A percentile compares a stretch with the other conserved stretches of the same genome.
Conservation (phyloP, 345 rosid genomes). For the Raphanus sativus region DNA sequence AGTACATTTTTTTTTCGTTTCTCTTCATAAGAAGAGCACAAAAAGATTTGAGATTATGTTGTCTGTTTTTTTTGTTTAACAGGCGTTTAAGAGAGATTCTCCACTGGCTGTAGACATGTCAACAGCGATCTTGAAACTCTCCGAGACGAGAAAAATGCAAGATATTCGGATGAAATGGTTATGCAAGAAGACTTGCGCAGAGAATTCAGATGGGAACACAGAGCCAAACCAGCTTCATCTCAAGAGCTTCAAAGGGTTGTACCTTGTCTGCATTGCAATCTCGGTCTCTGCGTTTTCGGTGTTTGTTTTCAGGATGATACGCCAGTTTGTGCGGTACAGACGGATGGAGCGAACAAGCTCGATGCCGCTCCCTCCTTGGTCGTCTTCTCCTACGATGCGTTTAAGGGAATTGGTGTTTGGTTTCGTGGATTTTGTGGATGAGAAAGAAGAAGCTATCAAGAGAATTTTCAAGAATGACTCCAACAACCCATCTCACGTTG, state of each 20-base stretch:
- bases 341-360: slow-evolving; percentile 37
- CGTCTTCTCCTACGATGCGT: slow-evolving; percentile 22
- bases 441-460: slow-evolving; percentile 85
- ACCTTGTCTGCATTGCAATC: slow-evolving; percentile 54
- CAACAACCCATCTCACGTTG: slow-evolving; percentile 30
- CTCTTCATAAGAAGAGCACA: not conserved
- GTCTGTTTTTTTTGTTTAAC: not conserved
- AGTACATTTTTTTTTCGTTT: slow-evolving; percentile 39
- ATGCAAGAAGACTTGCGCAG: slow-evolving; percentile 53
- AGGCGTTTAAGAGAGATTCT: slow-evolving; percentile 83
- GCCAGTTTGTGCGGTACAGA: slow-evolving; percentile 58
- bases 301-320: slow-evolving; percentile 50
- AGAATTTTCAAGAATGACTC: slow-evolving; percentile 49
- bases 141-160: slow-evolving; percentile 69
- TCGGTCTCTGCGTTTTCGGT: slow-evolving; percentile 48
- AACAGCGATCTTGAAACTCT: slow-evolving; percentile 76
- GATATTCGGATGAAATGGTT: slow-evolving; percentile 64
- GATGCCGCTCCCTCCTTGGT: slow-evolving; percentile 31
- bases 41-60: not conserved
- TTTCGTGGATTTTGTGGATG: slow-evolving; percentile 70
- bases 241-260: slow-evolving; percentile 82
- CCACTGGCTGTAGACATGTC: slow-evolving; percentile 77
- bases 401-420: slow-evolving; percentile 45
- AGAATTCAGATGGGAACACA: slow-evolving; percentile 21
- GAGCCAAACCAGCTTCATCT: slow-evolving; percentile 62